Evolutionary conservation across 75 land plant species (phyloP), one percentile per base, ranked within the genome.

Genomic region (Picea sitchensis): DNA sequence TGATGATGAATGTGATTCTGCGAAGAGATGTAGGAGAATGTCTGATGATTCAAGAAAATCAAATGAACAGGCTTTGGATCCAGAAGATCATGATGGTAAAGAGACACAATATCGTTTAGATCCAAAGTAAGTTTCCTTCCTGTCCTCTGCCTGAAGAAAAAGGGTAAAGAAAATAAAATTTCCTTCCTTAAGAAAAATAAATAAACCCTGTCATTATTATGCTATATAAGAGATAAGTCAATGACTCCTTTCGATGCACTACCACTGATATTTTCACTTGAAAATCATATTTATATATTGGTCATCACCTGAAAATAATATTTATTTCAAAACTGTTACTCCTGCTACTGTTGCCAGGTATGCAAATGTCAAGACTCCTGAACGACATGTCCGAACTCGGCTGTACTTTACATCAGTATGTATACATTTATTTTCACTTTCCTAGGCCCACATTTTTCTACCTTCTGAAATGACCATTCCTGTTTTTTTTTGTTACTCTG

Each of bases 341-440:
- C 44, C 23, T 59, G n/a, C 12, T 23, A 58, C n/a, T 74, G 44
- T 54, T 77, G 36, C 73, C 87, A 97, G 99, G 85, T 97, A 97
- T 88, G 99, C 99, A 41, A 97, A 97, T 83, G 99, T 97, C 18
- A 93, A 79, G 79, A 93, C 99, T 62, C 99, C 99, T 21, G 99
- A 97, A 78, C 77, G 99, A n/a, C 99, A 97, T 82, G 99, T 97
- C 41, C 96, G 99, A 7, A 97, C 99, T 34, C 88, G 99, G 9
- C 92, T 97, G 54, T 97, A 97, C 77, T 97, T 97, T 65, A 97
- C 99, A 63, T 97, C 99, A 60, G 94, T 92, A 84, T 38, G 92
- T 84, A 14, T 31, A 57, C 75, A 18, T 23, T 59, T 21, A 31
- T 59, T 77, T 77, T 14, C 74, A 34, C 18, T 65, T 14, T 20